phyloP scores from a whole-genome alignment of 208 protist genomes.

The Crithidia mellificae region DNA sequence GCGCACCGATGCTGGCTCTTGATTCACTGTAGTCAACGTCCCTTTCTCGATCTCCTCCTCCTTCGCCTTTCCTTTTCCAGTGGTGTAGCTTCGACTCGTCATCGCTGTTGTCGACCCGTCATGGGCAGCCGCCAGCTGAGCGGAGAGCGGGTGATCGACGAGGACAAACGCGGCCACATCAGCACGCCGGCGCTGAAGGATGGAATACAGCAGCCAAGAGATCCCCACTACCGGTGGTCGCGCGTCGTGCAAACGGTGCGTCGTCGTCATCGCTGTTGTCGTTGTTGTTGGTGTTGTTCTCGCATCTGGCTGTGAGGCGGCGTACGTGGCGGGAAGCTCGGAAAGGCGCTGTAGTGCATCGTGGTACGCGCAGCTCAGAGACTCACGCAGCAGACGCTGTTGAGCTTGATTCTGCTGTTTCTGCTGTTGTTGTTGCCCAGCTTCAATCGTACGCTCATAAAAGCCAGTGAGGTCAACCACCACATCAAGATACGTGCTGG shows the following conservation, averaged over 20 bases:
- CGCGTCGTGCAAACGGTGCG: no score
- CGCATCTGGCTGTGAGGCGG: neutral
- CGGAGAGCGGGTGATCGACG: slow-evolving; percentile 13
- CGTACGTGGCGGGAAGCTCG: slow-evolving; percentile 2
- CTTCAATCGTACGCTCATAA: slow-evolving; percentile 25
- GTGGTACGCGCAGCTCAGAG: slow-evolving; percentile 44
- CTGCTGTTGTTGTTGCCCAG: slow-evolving; percentile 18
- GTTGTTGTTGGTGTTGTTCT: no score
- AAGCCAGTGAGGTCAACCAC: slow-evolving; percentile 58
- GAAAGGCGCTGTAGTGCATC: slow-evolving; percentile 37
- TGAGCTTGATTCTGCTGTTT: slow-evolving; percentile 7
- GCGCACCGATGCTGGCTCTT: no score
- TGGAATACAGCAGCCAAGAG: slow-evolving; percentile 66
- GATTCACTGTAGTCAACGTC: neutral
- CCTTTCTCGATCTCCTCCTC: no score
- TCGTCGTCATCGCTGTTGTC: neutral
- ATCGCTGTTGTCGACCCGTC: no score
- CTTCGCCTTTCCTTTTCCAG: neutral
- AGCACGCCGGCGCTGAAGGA: slow-evolving; percentile 42
- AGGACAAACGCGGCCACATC: slow-evolving; percentile 40
- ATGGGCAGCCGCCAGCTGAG: slow-evolving; percentile 5
- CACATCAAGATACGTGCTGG: slow-evolving; percentile 43
- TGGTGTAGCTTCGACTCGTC: neutral
- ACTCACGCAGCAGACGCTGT: slow-evolving; percentile 26
- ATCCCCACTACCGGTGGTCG: slow-evolving; percentile 45